Percentiles rank a stretch among this genome's conserved stretches.
These are phyloP conservation scores for Linnemannia elongata DNA, from an alignment of 192 early-diverging fungal genomes.

Conservation along the genomic window DNA sequence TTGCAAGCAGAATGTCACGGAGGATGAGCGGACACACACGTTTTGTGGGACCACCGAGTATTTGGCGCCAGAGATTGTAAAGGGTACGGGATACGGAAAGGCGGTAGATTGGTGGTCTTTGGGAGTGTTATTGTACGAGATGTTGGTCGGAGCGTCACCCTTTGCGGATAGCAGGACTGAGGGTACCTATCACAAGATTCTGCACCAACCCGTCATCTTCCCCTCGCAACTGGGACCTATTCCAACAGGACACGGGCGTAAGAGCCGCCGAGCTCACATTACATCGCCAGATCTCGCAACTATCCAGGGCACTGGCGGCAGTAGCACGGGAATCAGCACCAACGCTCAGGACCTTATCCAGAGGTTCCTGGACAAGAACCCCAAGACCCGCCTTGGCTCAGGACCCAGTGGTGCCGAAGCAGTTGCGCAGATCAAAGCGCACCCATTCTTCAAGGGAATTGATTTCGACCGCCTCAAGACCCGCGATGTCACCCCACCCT, in stretches of 20 bases:
- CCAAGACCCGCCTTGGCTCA: conserved; percentile 70
- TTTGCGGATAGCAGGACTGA: conserved; percentile 77
- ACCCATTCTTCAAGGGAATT: conserved; percentile 78
- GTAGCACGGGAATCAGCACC: conserved; percentile 64
- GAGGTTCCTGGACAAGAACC: conserved; percentile 68
- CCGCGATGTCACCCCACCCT: conserved; percentile 74
- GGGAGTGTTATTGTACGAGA: conserved; percentile 83
- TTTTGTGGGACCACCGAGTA: conserved; percentile 94
- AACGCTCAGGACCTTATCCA: conserved; percentile 80
- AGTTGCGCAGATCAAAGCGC: conserved; percentile 78
- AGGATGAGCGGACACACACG: conserved; percentile 75
- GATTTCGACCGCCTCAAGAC: conserved; percentile 73
- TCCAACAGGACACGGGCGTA: not conserved
- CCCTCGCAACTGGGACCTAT: conserved; percentile 52
- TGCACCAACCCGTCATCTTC: conserved; percentile 63
- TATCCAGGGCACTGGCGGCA: not conserved
- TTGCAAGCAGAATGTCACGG: conserved; percentile 74
- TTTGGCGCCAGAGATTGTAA: conserved; percentile 89
- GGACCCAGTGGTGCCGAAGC: conserved; percentile 64
- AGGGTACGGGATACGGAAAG: conserved; percentile 76
- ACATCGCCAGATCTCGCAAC: not conserved
- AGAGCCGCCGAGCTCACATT: not conserved
- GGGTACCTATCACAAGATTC: conserved; percentile 81
- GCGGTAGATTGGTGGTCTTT: conserved; percentile 89
- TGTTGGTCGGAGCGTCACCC: conserved; percentile 77